phyloP scores from a whole-genome alignment of 768 basidiomycete species.

The Pisolithus sp. region DNA sequence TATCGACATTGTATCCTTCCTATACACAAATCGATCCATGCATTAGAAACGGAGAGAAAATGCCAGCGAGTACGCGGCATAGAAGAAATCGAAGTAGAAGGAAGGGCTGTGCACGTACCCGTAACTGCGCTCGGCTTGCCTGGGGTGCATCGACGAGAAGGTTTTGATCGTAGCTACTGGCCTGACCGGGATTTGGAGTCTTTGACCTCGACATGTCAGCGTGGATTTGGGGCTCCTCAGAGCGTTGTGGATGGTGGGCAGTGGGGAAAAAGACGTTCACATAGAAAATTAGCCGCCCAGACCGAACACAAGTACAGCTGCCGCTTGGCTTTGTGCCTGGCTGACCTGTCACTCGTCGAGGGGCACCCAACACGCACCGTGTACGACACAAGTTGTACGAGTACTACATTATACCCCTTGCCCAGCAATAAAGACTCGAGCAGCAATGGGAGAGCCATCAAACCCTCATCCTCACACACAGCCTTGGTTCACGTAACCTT shows the following conservation, averaged over 20 bases:
- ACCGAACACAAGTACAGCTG: too few relatives aligned
- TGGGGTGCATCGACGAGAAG: constrained; percentile 35
- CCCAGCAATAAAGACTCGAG: too few relatives aligned
- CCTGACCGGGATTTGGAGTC: neutral
- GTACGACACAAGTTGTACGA: too few relatives aligned
- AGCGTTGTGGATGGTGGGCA: neutral
- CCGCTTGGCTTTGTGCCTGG: too few relatives aligned
- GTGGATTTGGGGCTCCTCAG: neutral
- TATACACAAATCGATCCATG: too few relatives aligned
- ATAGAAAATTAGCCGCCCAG: too few relatives aligned
- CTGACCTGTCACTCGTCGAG: too few relatives aligned
- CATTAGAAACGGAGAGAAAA: neutral
- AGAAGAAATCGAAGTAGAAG: neutral
- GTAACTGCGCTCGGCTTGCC: constrained; percentile 38
- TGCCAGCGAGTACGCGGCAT: neutral
- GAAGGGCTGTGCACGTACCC: constrained; percentile 26
- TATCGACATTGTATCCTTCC: constrained; percentile 31
- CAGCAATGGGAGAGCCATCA: too few relatives aligned
- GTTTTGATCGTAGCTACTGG: constrained; percentile 30
- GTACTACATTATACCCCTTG: too few relatives aligned
- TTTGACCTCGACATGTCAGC: constrained; percentile 19
- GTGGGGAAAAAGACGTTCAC: neutral
- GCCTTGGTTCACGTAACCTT: neutral
- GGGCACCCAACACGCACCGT: too few relatives aligned
- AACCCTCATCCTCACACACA: too few relatives aligned